Evolutionary conservation across 2,329 filamentous ascomycete species (phyloP), one percentile per base, ranked within the genome.

Genomic region (Calonectria leucothoes): DNA sequence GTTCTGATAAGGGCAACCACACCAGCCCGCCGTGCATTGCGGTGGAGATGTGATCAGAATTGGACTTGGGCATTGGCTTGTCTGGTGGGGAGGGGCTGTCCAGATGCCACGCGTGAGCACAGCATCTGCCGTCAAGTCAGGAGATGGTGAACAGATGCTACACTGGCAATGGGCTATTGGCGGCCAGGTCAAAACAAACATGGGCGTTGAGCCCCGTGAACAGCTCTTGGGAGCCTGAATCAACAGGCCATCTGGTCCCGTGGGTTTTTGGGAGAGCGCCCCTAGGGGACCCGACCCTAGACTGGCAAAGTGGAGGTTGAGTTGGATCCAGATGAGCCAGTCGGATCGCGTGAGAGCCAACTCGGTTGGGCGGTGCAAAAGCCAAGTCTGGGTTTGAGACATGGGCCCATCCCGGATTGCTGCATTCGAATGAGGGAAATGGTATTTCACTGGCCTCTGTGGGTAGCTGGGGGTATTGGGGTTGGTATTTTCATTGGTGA

Each of bases 251-350:
- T 69, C 45, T 63, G 66, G 55, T 69, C 66, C 45, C 66, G 66
- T 69, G 66, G 66, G 25, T 69, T 63, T 25, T 25, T 63, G 39
- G 29, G 55, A 37, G 42, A 63, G 66, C 55, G 55, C 66, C 42
- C 25, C 39, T 39, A 20, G 23, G 29, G n/a, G 55, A 63, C 66
- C 55, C 66, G 55, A 63, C 55, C 66, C 66, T 69, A 69, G 66
- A 63, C 49, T 29, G 66, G 48, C 55, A 61, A 48, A 69, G 66
- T 69, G 66, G 66, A 63, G 66, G 66, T 49, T 51, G 48, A 74
- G 75, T 51, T 57, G 74, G 70, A 66, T 72, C 68, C 52, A 71
- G 68, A 71, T 65, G 66, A 69, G 68, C 77, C 77, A 79, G 73
- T 76, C 73, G 70, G 67, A 70, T 79, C 66, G 67, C 68, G 69